These are phyloP conservation scores for Edaphochlamys debaryana DNA, from an alignment of 139 green algal species.

Conservation along the genomic window DNA sequence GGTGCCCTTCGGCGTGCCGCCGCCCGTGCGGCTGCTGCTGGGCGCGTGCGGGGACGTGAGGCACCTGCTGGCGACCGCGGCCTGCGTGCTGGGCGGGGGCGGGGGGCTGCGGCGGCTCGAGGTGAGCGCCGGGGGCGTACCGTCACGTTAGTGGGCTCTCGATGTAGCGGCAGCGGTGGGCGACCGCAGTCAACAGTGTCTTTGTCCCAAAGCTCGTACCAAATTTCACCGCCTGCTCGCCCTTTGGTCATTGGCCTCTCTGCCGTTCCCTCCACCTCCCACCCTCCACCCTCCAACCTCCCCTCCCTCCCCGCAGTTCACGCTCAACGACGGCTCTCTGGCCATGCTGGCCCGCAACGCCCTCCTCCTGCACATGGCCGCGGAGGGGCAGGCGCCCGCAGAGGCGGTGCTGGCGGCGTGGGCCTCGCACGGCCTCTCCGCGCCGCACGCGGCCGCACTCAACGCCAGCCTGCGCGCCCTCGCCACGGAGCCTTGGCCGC, in stretches of 20 bases:
- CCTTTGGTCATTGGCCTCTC: too few relatives aligned
- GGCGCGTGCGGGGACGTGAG: conserved; percentile 32
- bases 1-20: not conserved
- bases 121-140: not conserved
- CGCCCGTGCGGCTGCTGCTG: conserved; percentile 18
- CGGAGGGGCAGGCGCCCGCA: not conserved
- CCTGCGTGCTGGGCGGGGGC: not conserved
- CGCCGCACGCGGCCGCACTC: conserved; percentile 32
- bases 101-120: not conserved
- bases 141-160: too few relatives aligned
- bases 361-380: conserved; percentile 40
- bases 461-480: conserved; percentile 10
- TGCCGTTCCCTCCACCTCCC: too few relatives aligned
- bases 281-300: too few relatives aligned
- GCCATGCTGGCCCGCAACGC: conserved; percentile 46
- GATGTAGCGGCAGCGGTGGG: too few relatives aligned
- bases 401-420: conserved; percentile 42
- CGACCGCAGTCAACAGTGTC: too few relatives aligned
- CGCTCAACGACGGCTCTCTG: conserved; percentile 45
- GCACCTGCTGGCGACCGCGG: conserved; percentile 38
- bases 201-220: too few relatives aligned
- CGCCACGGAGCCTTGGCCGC: conserved; percentile 31
- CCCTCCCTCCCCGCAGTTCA: not conserved
- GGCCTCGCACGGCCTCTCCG: conserved; percentile 41
- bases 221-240: too few relatives aligned